Conservation (phyloP, 441 rosid genomes). For the Omphalea diandra region DNA sequence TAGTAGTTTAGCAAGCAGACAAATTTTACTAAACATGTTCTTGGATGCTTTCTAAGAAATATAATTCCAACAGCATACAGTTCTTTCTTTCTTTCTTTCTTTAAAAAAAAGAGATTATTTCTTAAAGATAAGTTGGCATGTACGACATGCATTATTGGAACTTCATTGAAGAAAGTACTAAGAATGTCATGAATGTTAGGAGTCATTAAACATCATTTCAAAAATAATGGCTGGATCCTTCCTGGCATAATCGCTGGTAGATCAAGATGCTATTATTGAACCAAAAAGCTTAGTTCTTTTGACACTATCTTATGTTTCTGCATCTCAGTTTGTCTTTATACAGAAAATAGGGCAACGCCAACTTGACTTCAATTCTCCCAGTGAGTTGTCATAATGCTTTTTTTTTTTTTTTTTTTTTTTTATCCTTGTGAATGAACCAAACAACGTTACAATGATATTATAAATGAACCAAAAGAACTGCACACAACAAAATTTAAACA, state of each 20-base stretch:
- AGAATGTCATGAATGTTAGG: neutral
- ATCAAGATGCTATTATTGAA: conserved; percentile 4
- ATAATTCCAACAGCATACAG: neutral
- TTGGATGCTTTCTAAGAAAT: conserved; percentile 1
- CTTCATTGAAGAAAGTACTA: neutral
- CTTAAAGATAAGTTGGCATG: neutral
- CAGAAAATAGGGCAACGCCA: no score
- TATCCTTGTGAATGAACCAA: neutral
- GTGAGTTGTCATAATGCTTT: no score
- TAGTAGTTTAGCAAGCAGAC: neutral
- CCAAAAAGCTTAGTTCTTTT: neutral
- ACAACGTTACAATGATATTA: neutral
- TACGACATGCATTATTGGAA: neutral
- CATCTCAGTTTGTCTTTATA: neutral
- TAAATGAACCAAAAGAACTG: conserved; percentile 6
- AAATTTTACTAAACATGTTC: conserved; percentile 15
- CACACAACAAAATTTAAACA: conserved; percentile 2
- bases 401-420: no score
- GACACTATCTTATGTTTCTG: neutral
- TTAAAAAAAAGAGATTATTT: neutral
- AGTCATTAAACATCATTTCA: neutral
- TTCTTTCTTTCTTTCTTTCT: no score
- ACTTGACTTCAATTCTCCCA: no score
- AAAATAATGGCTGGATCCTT: conserved; percentile 2
- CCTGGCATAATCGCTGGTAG: neutral